Evolutionary conservation across 768 basidiomycete genomes (phyloP), one percentile per base, ranked within the genome.

Genomic region (Coprinopsis marcescibilis): DNA sequence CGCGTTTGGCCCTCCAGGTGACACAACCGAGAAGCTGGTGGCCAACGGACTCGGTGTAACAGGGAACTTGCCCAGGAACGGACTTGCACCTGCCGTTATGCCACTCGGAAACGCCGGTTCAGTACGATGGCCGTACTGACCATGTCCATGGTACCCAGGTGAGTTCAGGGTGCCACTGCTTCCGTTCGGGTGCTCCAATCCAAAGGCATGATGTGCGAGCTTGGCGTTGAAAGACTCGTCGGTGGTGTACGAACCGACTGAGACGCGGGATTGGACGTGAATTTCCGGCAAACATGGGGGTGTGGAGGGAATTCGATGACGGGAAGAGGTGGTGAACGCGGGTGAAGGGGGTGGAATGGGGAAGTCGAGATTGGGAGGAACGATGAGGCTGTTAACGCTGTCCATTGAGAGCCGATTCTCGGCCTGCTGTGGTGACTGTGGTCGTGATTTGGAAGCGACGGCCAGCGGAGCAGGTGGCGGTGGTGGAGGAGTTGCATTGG

Each of bases 261-360:
- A 73, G 2, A 68, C 63, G 37, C 73, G 72, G 15, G 70, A 59
- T 41, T 71, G 66, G 25, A 77, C 49, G 36, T 64, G 43, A 56
- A 79, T 73, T 57, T 80, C 79, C 17, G 78, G 80, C 7, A 81
- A 66, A 27, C 58, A 70, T 7, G 78, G 78, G 30, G 80, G 78
- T 24, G 48, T 57, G 2, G 78, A 78, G 33, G 75, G 61, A 46
- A 78, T 56, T 48, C 78, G 72, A 50, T 67, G 63, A 50, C 68
- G 64, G 26, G 65, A 57, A 23, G 63, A 49, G 33, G 55, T 52
- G 38, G 62, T 50, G 43, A 58, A 56, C 1, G 52, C 59, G 2
- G 66, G 69, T 6, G 70, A 68, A 0, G 69, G 64, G 5, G 48
- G 48, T 17, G 72, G 67, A 3, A 61, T 56, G 24, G 67, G 62